Conservation (phyloP, 495 filamentous ascomycete genomes). For the Diplogelasinospora grovesii region DNA sequence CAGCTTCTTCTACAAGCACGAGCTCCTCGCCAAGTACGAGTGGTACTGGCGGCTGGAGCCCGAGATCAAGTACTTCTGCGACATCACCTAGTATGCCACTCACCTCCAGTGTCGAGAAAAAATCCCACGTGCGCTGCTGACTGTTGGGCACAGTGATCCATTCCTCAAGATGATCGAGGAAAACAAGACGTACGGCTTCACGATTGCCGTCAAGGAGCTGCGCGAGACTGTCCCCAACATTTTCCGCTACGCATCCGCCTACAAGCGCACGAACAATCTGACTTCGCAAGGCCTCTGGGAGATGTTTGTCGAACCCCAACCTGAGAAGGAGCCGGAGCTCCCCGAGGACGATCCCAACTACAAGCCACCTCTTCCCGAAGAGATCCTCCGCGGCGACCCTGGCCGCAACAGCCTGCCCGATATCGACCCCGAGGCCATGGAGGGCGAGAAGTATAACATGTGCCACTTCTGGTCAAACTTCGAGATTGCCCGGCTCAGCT, state of each 20-base stretch:
- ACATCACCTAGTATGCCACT: slow-evolving; percentile 84
- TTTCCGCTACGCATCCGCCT: slow-evolving; percentile 98
- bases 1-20: slow-evolving; percentile 97
- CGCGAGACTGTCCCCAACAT: slow-evolving; percentile 98
- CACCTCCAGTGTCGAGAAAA: too few species aligned
- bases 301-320: slow-evolving; percentile 84
- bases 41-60: slow-evolving; percentile 99
- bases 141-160: slow-evolving; percentile 78
- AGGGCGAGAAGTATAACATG: slow-evolving; percentile 98
- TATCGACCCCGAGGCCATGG: slow-evolving; percentile 90
- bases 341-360: slow-evolving; percentile 40
- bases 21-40: slow-evolving; percentile 90
- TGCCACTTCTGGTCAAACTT: slow-evolving; percentile 99
- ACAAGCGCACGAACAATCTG: slow-evolving; percentile 87
- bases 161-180: slow-evolving; percentile 85
- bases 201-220: slow-evolving; percentile 97
- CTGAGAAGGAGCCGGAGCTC: slow-evolving; percentile 49
- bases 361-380: slow-evolving; percentile 72
- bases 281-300: slow-evolving; percentile 94
- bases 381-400: slow-evolving; percentile 72
- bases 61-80: slow-evolving; percentile 99
- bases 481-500: slow-evolving; percentile 91
- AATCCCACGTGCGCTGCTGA: slow-evolving; percentile 9
- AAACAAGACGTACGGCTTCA: slow-evolving; percentile 99
- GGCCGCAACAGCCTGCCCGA: slow-evolving; percentile 65